These are phyloP conservation scores for Pelagomonas calceolata DNA, from an alignment of 108 stramenopile species.

Conservation along the genomic window DNA sequence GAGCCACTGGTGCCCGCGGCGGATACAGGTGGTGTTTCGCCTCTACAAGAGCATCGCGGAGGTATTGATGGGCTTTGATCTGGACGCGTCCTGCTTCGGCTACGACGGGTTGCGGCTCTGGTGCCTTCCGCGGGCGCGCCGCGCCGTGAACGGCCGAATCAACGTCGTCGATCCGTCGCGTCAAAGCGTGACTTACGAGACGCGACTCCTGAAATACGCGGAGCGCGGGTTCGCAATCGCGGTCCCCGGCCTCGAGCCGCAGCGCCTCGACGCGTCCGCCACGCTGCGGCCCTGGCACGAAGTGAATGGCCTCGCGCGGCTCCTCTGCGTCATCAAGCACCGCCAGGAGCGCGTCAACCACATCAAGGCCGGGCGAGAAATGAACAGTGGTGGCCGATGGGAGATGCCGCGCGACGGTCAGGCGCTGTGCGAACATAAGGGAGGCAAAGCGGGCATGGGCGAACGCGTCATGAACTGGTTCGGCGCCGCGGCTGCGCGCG, in stretches of 20 bases:
- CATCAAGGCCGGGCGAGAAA: too few species aligned
- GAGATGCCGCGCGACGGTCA: too few species aligned
- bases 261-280: slow-evolving; percentile 18
- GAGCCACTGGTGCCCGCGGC: slow-evolving; percentile 41
- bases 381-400: too few species aligned
- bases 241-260: slow-evolving; percentile 4
- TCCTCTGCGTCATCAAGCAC: too few species aligned
- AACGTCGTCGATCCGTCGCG: slow-evolving; percentile 36
- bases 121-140: slow-evolving; percentile 29
- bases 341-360: too few species aligned
- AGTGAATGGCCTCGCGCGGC: too few species aligned
- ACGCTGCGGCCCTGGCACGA: too few species aligned
- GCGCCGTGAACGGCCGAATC: slow-evolving; percentile 29
- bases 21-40: slow-evolving; percentile 36
- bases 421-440: too few species aligned
- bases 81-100: slow-evolving; percentile 32
- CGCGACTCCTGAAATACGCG: slow-evolving; percentile 41
- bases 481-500: too few species aligned
- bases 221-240: slow-evolving; percentile 27
- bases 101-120: slow-evolving; percentile 33
- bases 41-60: slow-evolving; percentile 37
- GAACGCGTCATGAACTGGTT: too few species aligned
- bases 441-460: too few species aligned
- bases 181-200: slow-evolving; percentile 42
- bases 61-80: slow-evolving; percentile 40